phyloP scores from a whole-genome alignment of 2,329 filamentous ascomycete species.

The Cucurbitaria berberidis region DNA sequence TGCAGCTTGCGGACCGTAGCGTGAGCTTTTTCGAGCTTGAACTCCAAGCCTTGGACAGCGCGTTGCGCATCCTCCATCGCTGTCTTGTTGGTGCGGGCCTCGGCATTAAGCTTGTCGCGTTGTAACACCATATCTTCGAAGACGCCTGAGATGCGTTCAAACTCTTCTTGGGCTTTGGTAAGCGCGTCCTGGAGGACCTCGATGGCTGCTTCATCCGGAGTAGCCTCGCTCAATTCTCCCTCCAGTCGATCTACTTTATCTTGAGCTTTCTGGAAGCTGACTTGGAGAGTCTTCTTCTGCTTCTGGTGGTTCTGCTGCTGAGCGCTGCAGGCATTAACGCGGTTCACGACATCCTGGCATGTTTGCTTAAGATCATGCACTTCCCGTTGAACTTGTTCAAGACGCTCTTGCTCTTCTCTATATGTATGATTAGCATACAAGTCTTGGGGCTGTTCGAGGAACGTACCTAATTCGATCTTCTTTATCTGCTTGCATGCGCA shows the following conservation, averaged over 20 bases:
- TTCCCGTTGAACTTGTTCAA: conserved; percentile 59
- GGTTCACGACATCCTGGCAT: conserved; percentile 44
- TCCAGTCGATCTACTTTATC: conserved; percentile 70
- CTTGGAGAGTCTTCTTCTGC: conserved; percentile 57
- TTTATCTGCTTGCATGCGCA: conserved; percentile 82
- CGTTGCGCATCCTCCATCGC: conserved; percentile 37
- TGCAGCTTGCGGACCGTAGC: conserved; percentile 37
- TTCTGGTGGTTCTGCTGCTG: conserved; percentile 59
- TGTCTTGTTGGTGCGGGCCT: conserved; percentile 36
- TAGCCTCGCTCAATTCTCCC: conserved; percentile 64
- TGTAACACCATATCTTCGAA: conserved; percentile 57
- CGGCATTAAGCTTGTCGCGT: conserved; percentile 52
- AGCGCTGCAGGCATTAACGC: conserved; percentile 57
- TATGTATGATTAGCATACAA: conserved; percentile 7
- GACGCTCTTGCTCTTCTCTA: conserved; percentile 53
- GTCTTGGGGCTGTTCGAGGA: background rate
- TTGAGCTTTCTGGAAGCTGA: conserved; percentile 65
- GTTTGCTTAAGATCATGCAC: conserved; percentile 31
- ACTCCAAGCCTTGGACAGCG: conserved; percentile 31
- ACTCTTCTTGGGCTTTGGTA: conserved; percentile 60
- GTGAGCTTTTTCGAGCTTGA: conserved; percentile 37
- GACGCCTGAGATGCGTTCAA: conserved; percentile 43
- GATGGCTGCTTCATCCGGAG: conserved; percentile 65
- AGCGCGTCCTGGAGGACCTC: conserved; percentile 58
- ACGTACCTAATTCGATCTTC: conserved; percentile 67